phyloP scores from a whole-genome alignment of 306 rosid genomes.

The Trifolium pratense region DNA sequence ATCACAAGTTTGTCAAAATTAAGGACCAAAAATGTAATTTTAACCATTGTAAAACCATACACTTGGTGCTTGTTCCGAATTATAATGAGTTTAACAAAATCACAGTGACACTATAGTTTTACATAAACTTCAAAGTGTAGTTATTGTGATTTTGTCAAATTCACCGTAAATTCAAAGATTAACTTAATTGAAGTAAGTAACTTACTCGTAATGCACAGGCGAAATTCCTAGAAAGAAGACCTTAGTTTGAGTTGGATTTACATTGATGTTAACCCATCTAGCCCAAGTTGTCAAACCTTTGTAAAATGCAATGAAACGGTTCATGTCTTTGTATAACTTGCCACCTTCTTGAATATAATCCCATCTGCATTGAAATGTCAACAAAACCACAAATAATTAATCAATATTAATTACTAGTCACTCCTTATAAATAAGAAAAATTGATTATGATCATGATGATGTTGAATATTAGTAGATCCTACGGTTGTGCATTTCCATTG shows the following conservation, averaged over 20 bases:
- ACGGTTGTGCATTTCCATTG: slow-evolving; percentile 88
- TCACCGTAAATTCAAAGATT: too few relatives aligned
- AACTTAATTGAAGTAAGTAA: not conserved
- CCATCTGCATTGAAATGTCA: slow-evolving; percentile 56
- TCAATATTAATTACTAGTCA: not conserved
- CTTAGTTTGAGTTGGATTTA: slow-evolving; percentile 77
- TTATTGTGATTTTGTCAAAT: not conserved
- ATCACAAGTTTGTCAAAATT: too few relatives aligned
- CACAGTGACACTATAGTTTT: too few relatives aligned
- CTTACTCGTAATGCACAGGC: slow-evolving; percentile 92
- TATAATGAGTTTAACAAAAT: not conserved
- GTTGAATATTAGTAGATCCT: slow-evolving; percentile 33
- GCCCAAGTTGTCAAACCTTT: slow-evolving; percentile 94
- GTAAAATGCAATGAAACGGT: slow-evolving; percentile 73
- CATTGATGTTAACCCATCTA: slow-evolving; percentile 81
- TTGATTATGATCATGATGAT: slow-evolving; percentile 15
- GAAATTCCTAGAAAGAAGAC: slow-evolving; percentile 95
- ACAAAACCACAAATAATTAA: slow-evolving; percentile 10
- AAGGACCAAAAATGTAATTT: too few relatives aligned
- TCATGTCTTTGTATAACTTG: slow-evolving; percentile 80
- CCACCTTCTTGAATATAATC: slow-evolving; percentile 73
- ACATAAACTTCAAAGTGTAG: too few relatives aligned
- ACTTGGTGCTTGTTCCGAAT: too few relatives aligned
- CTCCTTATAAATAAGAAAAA: slow-evolving; percentile 1
- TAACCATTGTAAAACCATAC: too few relatives aligned